These are phyloP conservation scores for Urostyla sp. DNA, from an alignment of 73 alveolate species.

Conservation along the genomic window DNA sequence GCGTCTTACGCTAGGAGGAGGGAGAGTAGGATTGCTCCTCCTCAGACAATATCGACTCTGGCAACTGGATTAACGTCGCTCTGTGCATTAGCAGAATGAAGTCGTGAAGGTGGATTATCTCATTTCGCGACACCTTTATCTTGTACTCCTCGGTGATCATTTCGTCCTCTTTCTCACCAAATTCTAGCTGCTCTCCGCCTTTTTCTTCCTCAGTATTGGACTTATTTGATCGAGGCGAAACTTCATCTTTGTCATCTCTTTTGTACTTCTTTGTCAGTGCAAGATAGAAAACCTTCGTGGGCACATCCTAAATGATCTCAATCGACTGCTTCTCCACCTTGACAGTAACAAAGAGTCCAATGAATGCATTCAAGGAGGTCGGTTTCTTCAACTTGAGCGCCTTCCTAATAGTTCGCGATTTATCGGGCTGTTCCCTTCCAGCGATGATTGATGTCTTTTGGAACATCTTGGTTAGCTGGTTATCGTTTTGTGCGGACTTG, in stretches of 20 bases:
- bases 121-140: constrained; percentile 4
- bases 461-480: background rate
- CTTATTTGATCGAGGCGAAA: too few species aligned
- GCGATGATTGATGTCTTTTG: background rate
- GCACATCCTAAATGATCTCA: constrained; percentile 26
- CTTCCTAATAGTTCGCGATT: background rate
- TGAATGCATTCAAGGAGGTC: constrained; percentile 12
- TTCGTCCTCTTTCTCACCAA: background rate
- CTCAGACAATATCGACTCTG: background rate
- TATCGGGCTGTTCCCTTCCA: background rate
- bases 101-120: background rate
- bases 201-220: too few species aligned
- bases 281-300: constrained; percentile 33
- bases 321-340: constrained; percentile 26
- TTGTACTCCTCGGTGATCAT: constrained; percentile 6
- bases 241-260: background rate
- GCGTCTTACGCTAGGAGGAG: background rate
- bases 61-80: constrained; percentile 3
- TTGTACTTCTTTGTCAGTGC: constrained; percentile 21
- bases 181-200: constrained; percentile 1
- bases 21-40: constrained; percentile 13
- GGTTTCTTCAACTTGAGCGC: background rate
- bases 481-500: background rate
- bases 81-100: constrained; percentile 11
- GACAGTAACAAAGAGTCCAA: constrained; percentile 15